These are phyloP conservation scores for Colletotrichum lentis DNA, from an alignment of 2,329 filamentous ascomycete genomes.

Conservation along the genomic window DNA sequence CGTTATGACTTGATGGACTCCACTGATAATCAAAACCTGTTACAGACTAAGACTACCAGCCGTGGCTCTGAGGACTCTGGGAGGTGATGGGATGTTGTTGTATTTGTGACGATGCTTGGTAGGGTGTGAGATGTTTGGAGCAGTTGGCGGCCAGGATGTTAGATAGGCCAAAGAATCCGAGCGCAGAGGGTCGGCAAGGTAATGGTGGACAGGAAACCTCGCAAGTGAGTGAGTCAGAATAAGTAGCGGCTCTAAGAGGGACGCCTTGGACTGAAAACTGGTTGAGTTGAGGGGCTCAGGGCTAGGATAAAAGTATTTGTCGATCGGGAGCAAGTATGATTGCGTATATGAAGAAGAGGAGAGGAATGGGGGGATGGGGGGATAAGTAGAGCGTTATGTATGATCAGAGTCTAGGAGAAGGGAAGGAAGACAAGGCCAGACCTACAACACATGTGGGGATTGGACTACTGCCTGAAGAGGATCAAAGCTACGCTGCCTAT, in stretches of 20 bases:
- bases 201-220: constrained; percentile 25
- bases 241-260: constrained; percentile 29
- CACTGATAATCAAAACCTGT: background rate
- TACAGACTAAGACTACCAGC: background rate
- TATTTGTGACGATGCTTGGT: background rate
- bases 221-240: constrained; percentile 36
- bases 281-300: background rate
- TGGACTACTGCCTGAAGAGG: background rate
- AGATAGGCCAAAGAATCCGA: background rate
- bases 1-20: background rate
- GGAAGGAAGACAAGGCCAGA: background rate
- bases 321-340: background rate
- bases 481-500: background rate
- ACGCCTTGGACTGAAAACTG: background rate
- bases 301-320: too few species aligned
- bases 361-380: background rate
- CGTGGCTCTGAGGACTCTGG: background rate
- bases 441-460: constrained; percentile 1
- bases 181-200: background rate
- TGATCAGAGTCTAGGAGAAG: constrained; percentile 1
- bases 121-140: constrained; percentile 3
- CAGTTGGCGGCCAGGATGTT: background rate
- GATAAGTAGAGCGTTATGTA: constrained; percentile 6
- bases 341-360: background rate
- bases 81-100: background rate